A percentile compares a stretch with the other conserved stretches of the same genome.
phyloP scores from a whole-genome alignment of 2,329 filamentous ascomycete genomes.

The Didymella keratinophila region DNA sequence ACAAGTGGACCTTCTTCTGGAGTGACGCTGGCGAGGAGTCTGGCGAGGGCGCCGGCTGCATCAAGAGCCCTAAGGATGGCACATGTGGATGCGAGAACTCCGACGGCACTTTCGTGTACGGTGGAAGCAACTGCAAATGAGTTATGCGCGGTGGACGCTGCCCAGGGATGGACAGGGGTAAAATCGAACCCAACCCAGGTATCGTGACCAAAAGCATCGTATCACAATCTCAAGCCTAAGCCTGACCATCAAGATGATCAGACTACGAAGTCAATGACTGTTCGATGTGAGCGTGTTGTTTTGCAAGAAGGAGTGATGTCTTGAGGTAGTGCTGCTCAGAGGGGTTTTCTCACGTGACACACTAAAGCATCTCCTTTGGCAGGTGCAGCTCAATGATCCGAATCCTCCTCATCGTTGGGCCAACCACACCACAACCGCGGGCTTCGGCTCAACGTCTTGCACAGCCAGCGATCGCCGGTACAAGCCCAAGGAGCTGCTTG shows the following conservation, averaged over 20 bases:
- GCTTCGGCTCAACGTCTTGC: constrained; percentile 2
- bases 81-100: constrained; percentile 39
- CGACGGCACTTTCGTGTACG: constrained; percentile 34
- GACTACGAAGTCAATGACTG: background rate
- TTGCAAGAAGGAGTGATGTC: background rate
- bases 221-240: background rate
- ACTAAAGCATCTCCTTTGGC: background rate
- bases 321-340: background rate
- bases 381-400: no score
- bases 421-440: background rate
- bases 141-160: background rate
- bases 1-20: constrained; percentile 39
- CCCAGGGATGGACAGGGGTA: background rate
- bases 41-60: constrained; percentile 39
- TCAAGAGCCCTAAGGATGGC: constrained; percentile 36
- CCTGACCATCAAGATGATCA: background rate
- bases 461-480: background rate
- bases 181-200: background rate
- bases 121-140: constrained; percentile 14
- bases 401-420: background rate
- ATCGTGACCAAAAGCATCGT: background rate
- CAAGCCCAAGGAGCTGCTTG: background rate
- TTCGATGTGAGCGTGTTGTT: background rate
- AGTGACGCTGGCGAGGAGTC: constrained; percentile 24
- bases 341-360: background rate